These are phyloP conservation scores for Globisporangium paroecandrum DNA, from an alignment of 352 stramenopile species.

Conservation along the genomic window DNA sequence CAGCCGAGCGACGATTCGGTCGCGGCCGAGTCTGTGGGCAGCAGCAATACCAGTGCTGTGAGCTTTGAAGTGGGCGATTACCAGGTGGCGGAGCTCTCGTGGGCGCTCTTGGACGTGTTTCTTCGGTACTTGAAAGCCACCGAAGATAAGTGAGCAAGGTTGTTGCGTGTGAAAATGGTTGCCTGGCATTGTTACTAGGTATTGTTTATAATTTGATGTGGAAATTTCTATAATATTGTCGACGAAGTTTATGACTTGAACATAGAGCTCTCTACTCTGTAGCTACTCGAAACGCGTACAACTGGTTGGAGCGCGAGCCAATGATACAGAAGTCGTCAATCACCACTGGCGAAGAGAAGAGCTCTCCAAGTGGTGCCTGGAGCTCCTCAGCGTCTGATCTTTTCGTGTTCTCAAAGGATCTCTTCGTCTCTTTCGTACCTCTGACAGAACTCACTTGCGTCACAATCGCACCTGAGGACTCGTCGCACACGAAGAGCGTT, in stretches of 20 bases:
- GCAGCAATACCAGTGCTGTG: not conserved
- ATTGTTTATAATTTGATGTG: not conserved
- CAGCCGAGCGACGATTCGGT: constrained; percentile 19
- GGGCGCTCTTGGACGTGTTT: constrained; percentile 20
- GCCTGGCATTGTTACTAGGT: not conserved
- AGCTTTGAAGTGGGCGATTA: constrained; percentile 8
- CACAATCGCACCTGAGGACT: constrained; percentile 32
- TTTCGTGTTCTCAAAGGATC: not conserved
- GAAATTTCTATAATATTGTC: not conserved
- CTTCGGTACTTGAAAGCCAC: constrained; percentile 16
- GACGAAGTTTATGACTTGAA: not conserved
- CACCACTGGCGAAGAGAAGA: constrained; percentile 59
- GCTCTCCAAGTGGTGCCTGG: constrained; percentile 22
- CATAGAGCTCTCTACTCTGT: not conserved
- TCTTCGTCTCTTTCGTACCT: not conserved
- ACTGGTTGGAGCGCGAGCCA: constrained; percentile 42
- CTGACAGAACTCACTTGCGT: not conserved
- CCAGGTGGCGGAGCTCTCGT: constrained; percentile 10
- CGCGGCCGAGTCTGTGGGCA: not conserved
- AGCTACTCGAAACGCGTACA: constrained; percentile 28
- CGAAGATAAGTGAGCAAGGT: not conserved
- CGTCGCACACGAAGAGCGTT: constrained; percentile 36
- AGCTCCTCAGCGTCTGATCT: not conserved
- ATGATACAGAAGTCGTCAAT: constrained; percentile 43
- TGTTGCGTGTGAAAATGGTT: not conserved